Conservation (phyloP, 2,329 filamentous ascomycete genomes). For the Cryphonectria japonica region DNA sequence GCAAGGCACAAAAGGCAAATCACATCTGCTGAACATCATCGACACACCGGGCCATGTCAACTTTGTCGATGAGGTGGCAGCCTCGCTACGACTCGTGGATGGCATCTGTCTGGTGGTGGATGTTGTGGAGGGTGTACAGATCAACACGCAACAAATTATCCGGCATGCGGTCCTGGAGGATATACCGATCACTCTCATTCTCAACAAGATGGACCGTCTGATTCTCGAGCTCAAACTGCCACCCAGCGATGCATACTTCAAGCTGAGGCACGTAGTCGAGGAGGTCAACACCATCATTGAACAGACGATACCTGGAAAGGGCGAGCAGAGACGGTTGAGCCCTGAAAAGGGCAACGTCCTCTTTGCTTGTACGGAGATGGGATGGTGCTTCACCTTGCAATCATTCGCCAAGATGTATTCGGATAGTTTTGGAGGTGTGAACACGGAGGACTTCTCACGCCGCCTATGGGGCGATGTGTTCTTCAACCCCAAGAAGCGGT, state of each 20-base stretch:
- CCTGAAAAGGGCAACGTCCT: conserved; percentile 98
- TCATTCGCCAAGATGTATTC: conserved; percentile 98
- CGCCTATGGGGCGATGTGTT: conserved; percentile 96
- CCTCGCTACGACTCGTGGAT: conserved; percentile 83
- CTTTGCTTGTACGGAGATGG: conserved; percentile 90
- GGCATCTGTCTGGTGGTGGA: conserved; percentile 93
- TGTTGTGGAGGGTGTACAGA: conserved; percentile 97
- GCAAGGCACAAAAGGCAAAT: conserved; percentile 88
- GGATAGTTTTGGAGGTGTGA: conserved; percentile 81
- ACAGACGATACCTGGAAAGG: conserved; percentile 78
- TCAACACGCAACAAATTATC: conserved; percentile 96
- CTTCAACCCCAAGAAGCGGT: conserved; percentile 87
- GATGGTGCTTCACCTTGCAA: conserved; percentile 93
- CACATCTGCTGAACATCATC: conserved; percentile 90
- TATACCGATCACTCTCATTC: conserved; percentile 82
- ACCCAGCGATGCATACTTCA: conserved; percentile 96
- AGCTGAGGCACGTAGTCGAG: conserved; percentile 97
- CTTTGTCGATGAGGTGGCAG: conserved; percentile 95
- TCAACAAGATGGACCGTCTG: conserved; percentile 97
- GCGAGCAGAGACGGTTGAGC: conserved; percentile 79
- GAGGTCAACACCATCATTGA: conserved; percentile 97
- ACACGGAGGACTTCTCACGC: conserved; percentile 79
- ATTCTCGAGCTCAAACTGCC: conserved; percentile 94
- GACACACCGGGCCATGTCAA: conserved; percentile 98
- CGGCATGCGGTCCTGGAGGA: conserved; percentile 92